A percentile compares a stretch with the other conserved stretches of the same genome.
phyloP scores from a whole-genome alignment of 257 asterid genomes.

The Buddleja alternifolia region DNA sequence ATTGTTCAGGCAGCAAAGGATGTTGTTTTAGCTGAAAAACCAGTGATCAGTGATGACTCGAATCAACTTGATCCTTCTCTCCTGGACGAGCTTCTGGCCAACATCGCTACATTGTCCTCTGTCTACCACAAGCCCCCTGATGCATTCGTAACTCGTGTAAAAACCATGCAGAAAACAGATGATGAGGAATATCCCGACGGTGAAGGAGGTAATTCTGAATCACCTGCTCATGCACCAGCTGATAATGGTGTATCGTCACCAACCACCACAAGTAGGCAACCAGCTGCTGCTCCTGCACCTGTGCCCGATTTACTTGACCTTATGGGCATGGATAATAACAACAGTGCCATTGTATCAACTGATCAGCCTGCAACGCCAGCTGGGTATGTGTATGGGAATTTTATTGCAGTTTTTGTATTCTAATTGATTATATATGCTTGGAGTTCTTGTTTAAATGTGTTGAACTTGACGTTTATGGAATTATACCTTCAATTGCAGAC shows the following conservation, averaged over 20 bases:
- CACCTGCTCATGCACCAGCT: slow-evolving; percentile 60
- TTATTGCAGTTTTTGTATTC: slow-evolving; percentile 13
- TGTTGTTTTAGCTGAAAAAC: slow-evolving; percentile 98
- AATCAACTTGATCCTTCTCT: slow-evolving; percentile 93
- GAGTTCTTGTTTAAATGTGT: slow-evolving; percentile 16
- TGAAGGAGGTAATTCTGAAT: slow-evolving; percentile 76
- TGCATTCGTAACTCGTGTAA: slow-evolving; percentile 91
- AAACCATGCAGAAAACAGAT: slow-evolving; percentile 80
- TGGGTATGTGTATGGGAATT: slow-evolving; percentile 50
- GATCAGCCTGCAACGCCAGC: slow-evolving; percentile 66
- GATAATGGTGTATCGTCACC: slow-evolving; percentile 67
- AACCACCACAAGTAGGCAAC: slow-evolving; percentile 60
- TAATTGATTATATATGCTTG: neutral
- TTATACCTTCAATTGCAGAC: slow-evolving; percentile 57
- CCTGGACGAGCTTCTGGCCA: slow-evolving; percentile 94
- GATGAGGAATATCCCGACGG: slow-evolving; percentile 96
- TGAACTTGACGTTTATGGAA: slow-evolving; percentile 22
- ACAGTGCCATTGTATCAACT: slow-evolving; percentile 65
- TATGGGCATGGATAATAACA: slow-evolving; percentile 77
- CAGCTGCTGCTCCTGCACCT: slow-evolving; percentile 60
- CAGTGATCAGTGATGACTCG: slow-evolving; percentile 95
- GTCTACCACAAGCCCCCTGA: slow-evolving; percentile 98
- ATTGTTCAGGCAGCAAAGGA: slow-evolving; percentile 95
- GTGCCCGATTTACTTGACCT: slow-evolving; percentile 95
- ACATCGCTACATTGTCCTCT: slow-evolving; percentile 95